Conservation (phyloP, 2,329 filamentous ascomycete species). For the Rhinocladiella mackenziei region DNA sequence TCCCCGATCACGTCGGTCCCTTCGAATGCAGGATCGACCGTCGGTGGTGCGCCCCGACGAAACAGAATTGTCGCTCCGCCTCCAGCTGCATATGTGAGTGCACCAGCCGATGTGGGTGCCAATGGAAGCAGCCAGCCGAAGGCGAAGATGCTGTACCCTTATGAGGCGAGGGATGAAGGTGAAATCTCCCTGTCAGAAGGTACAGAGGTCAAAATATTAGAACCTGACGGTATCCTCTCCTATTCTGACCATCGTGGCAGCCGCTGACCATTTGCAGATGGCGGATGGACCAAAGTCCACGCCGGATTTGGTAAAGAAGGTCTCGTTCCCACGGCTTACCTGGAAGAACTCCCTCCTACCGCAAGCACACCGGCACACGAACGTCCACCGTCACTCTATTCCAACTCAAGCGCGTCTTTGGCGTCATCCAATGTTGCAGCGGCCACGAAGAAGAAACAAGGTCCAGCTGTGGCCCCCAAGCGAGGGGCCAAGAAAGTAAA, state of each 20-base stretch:
- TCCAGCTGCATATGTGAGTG: slow-evolving; percentile 72
- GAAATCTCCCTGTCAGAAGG: slow-evolving; percentile 79
- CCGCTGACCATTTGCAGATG: no score
- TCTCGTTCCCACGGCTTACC: slow-evolving; percentile 80
- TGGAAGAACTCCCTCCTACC: slow-evolving; percentile 59
- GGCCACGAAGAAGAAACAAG: slow-evolving; percentile 68
- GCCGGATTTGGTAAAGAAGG: slow-evolving; percentile 67
- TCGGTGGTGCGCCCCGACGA: slow-evolving; percentile 44
- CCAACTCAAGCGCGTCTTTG: slow-evolving; percentile 69
- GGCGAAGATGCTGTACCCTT: slow-evolving; percentile 86
- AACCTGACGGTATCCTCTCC: slow-evolving; percentile 92
- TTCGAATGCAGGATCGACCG: slow-evolving; percentile 30
- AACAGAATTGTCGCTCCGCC: slow-evolving; percentile 83
- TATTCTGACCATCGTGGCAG: no score
- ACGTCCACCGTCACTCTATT: slow-evolving; percentile 71
- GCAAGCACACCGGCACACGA: slow-evolving; percentile 32
- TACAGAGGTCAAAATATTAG: slow-evolving; percentile 70
- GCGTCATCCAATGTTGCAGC: slow-evolving; percentile 47
- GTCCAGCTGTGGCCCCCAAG: slow-evolving; percentile 83
- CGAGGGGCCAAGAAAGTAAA: slow-evolving; percentile 89
- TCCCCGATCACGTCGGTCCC: slow-evolving; percentile 37
- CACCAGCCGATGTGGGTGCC: slow-evolving; percentile 49
- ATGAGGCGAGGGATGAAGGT: slow-evolving; percentile 73
- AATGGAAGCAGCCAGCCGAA: slow-evolving; percentile 52
- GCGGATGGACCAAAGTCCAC: slow-evolving; percentile 87